Evolutionary conservation across 1,284 basidiomycete genomes (phyloP).

Genomic region (Phellinidium pouzarii): DNA sequence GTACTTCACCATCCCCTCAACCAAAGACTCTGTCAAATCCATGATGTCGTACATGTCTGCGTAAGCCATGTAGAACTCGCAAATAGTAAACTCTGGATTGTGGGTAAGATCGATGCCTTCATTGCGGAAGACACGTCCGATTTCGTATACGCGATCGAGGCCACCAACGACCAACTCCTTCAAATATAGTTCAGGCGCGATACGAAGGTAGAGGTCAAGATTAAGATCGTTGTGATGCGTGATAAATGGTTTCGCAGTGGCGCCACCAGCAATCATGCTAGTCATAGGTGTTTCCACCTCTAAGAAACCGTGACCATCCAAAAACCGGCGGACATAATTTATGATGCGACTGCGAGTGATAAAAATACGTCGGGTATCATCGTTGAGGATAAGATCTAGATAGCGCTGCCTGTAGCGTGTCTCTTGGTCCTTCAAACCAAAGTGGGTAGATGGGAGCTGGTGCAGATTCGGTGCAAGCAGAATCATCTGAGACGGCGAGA

Average conservation of each 20-base stretch:
- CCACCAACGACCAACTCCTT: constrained; percentile 98
- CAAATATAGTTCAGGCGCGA: constrained; percentile 97
- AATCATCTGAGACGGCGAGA: constrained; percentile 75
- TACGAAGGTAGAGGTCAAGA: constrained; percentile 95
- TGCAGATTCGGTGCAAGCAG: constrained; percentile 96
- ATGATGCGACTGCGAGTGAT: constrained; percentile 83
- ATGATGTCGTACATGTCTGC: constrained; percentile 99
- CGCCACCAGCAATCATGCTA: constrained; percentile 94
- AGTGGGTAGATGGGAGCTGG: constrained; percentile 87
- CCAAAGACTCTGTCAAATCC: constrained; percentile 92
- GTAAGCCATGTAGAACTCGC: constrained; percentile 99
- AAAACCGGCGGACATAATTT: constrained; percentile 87
- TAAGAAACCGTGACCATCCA: constrained; percentile 92
- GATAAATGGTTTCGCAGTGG: constrained; percentile 97
- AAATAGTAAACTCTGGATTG: constrained; percentile 97
- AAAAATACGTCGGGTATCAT: constrained; percentile 87
- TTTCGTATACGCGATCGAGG: constrained; percentile 96
- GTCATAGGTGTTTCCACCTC: constrained; percentile 99
- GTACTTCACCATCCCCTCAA: constrained; percentile 89
- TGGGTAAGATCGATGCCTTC: constrained; percentile 99
- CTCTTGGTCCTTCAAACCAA: constrained; percentile 93
- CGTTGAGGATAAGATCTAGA: constrained; percentile 95
- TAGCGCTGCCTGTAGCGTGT: constrained; percentile 98
- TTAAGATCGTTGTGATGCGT: constrained; percentile 99
- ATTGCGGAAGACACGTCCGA: constrained; percentile 97